Conservation (phyloP, 2,329 filamentous ascomycete genomes). For the Aspergillus pseudoviridinutans region DNA sequence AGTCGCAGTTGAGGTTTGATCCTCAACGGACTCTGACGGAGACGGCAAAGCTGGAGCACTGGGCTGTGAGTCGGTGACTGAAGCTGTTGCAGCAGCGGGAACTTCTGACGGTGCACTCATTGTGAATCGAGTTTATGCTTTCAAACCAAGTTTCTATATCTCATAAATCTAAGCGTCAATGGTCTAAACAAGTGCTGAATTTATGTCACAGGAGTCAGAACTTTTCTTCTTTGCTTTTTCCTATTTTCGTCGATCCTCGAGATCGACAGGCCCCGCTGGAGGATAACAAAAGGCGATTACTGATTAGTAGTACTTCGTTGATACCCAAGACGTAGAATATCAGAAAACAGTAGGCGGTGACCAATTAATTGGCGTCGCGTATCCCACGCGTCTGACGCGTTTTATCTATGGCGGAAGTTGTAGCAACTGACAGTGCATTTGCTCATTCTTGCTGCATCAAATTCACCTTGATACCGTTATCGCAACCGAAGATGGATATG, state of each 20-base stretch:
- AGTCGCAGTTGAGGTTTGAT: conserved; percentile 3
- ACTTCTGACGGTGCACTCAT: conserved; percentile 13
- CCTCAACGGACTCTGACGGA: not conserved
- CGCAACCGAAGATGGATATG: conserved; percentile 36
- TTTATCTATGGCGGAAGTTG: not conserved
- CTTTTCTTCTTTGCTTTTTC: conserved; percentile 2
- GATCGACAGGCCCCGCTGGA: conserved; percentile 16
- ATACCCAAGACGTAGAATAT: not conserved
- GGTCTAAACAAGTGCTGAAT: not conserved
- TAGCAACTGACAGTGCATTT: not conserved
- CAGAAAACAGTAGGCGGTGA: conserved; percentile 7
- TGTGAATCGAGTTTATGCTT: conserved; percentile 2
- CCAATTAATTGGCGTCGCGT: conserved; percentile 1
- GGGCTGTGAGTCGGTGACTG: conserved; percentile 7
- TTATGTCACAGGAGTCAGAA: not conserved
- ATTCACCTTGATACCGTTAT: not conserved
- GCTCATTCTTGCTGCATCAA: not conserved
- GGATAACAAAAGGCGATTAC: not conserved
- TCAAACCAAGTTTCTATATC: not conserved
- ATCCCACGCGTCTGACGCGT: conserved; percentile 1
- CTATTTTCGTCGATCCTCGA: not conserved
- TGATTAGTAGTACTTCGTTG: not conserved
- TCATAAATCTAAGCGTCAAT: not conserved
- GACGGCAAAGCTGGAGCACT: not conserved
- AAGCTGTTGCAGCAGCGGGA: conserved; percentile 1